Conservation (phyloP, 1,284 basidiomycete genomes). For the Cryptococcus hybrid region DNA sequence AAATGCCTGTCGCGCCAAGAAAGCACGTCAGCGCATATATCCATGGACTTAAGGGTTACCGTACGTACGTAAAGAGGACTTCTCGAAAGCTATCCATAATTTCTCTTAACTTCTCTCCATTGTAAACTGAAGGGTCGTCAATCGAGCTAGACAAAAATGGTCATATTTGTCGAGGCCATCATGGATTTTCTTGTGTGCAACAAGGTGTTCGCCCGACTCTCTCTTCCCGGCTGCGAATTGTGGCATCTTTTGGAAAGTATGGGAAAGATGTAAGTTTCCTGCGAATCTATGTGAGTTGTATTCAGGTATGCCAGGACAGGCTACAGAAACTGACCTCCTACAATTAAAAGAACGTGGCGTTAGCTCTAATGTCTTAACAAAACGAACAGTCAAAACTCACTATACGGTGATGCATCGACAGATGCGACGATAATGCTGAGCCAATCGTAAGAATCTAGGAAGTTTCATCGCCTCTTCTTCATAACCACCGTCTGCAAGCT, state of each 20-base stretch:
- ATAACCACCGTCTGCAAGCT: slow-evolving; percentile 59
- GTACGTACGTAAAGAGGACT: slow-evolving; percentile 56
- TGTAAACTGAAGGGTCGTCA: slow-evolving; percentile 58
- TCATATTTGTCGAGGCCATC: slow-evolving; percentile 62
- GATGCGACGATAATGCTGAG: slow-evolving; percentile 55
- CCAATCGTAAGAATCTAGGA: slow-evolving; percentile 53
- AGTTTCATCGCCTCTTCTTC: slow-evolving; percentile 54
- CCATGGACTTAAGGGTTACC: slow-evolving; percentile 1
- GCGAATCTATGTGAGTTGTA: not conserved
- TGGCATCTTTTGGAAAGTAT: slow-evolving; percentile 62
- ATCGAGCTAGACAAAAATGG: slow-evolving; percentile 54
- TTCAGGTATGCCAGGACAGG: not conserved
- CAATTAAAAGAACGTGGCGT: no score
- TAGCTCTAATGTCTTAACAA: slow-evolving; percentile 23
- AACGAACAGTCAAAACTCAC: slow-evolving; percentile 21
- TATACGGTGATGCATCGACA: slow-evolving; percentile 67
- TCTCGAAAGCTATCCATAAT: slow-evolving; percentile 64
- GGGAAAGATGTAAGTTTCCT: slow-evolving; percentile 61
- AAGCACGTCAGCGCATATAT: not conserved
- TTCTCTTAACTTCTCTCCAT: slow-evolving; percentile 58
- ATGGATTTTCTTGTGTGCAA: slow-evolving; percentile 65
- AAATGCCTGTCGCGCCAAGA: slow-evolving; percentile 52
- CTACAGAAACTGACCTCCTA: not conserved
- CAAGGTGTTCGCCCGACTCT: slow-evolving; percentile 57
- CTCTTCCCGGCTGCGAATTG: slow-evolving; percentile 53